Conservation (phyloP, 495 filamentous ascomycete genomes). For the Schizothecium vesticola region DNA sequence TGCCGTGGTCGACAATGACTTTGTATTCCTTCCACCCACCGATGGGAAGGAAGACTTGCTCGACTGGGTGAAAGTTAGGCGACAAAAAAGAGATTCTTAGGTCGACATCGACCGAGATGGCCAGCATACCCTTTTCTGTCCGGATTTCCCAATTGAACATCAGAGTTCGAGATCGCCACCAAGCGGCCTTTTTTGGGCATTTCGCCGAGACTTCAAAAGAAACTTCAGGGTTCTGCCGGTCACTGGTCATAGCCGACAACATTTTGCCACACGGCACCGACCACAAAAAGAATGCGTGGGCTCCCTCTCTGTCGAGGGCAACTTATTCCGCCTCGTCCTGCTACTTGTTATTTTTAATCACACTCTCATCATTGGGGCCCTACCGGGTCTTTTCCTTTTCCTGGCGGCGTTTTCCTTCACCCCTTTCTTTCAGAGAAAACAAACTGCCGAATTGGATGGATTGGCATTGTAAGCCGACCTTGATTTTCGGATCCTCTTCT, state of each 20-base stretch:
- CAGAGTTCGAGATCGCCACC: background rate
- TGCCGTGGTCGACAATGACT: background rate
- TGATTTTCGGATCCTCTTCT: background rate
- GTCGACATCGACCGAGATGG: background rate
- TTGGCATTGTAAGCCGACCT: background rate
- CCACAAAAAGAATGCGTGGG: background rate
- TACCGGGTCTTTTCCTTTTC: background rate
- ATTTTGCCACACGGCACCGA: background rate
- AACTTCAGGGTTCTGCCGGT: background rate
- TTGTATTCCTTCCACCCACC: background rate
- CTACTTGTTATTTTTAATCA: background rate
- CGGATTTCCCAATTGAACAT: background rate
- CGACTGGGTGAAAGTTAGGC: background rate
- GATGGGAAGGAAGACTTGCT: background rate
- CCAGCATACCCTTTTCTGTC: background rate
- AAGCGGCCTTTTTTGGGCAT: background rate
- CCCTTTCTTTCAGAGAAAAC: background rate
- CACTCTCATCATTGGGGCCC: background rate
- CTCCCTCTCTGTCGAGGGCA: background rate
- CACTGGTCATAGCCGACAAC: background rate
- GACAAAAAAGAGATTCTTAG: background rate
- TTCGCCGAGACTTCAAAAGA: background rate
- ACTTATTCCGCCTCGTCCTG: background rate
- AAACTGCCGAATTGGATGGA: background rate
- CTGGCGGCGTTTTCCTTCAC: background rate